Percentiles rank a stretch among this genome's conserved stretches.
Evolutionary conservation across 768 basidiomycete species (phyloP).

Genomic region (Pisolithus sp.): DNA sequence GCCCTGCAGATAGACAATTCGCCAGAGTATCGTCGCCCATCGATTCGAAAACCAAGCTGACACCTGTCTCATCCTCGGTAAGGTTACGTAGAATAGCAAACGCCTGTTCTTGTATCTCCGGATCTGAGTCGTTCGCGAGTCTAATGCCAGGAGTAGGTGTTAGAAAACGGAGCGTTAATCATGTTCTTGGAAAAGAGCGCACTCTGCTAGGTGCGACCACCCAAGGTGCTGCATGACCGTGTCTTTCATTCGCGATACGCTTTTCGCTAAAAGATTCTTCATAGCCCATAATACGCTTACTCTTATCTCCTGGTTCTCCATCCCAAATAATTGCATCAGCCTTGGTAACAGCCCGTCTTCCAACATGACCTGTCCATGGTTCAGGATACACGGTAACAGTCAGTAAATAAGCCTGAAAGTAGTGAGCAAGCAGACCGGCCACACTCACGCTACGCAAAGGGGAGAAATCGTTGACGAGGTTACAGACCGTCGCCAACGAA

Average conservation of each 20-base stretch:
- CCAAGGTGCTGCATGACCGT: conserved; percentile 63
- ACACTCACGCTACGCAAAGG: conserved; percentile 62
- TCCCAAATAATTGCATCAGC: conserved; percentile 51
- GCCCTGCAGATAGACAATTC: conserved; percentile 37
- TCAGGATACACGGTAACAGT: not conserved
- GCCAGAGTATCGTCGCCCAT: conserved; percentile 44
- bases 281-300: conserved; percentile 81
- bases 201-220: conserved; percentile 59
- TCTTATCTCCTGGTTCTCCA: conserved; percentile 49
- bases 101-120: conserved; percentile 63
- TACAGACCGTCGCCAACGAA: conserved; percentile 72
- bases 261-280: conserved; percentile 74
- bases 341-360: conserved; percentile 62
- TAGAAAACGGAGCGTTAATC: not conserved
- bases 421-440: not conserved
- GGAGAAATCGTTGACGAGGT: conserved; percentile 82
- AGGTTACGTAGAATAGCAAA: conserved; percentile 63
- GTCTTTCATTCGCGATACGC: conserved; percentile 51
- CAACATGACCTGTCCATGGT: conserved; percentile 46
- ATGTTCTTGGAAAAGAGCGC: conserved; percentile 14
- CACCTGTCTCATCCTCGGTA: conserved; percentile 58
- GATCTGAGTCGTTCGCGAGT: conserved; percentile 46
- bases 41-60: conserved; percentile 51
- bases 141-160: conserved; percentile 27
- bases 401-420: not conserved